Conservation (phyloP, 345 rosid species). For the Lepidium africanum region DNA sequence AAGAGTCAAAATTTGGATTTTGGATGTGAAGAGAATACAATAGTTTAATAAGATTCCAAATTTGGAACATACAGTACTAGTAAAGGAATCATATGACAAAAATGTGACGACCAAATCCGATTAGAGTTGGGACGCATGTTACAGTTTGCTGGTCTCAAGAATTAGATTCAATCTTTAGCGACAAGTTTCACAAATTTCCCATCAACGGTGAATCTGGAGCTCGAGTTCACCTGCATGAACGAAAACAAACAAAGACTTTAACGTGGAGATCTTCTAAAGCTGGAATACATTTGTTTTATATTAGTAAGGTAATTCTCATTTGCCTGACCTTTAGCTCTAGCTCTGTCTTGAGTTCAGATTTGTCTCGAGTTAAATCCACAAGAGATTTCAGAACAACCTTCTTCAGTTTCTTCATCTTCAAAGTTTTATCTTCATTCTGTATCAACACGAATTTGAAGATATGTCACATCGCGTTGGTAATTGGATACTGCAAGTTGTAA, state of each 20-base stretch:
- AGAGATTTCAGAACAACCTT: slow-evolving; percentile 47
- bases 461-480: neutral
- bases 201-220: slow-evolving; percentile 51
- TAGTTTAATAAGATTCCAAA: slow-evolving; percentile 2
- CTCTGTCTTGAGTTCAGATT: slow-evolving; percentile 30
- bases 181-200: slow-evolving; percentile 53
- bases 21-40: neutral
- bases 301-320: neutral
- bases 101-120: neutral
- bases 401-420: slow-evolving; percentile 70
- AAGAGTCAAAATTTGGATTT: neutral
- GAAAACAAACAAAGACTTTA: neutral
- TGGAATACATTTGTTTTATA: neutral
- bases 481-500: neutral
- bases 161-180: slow-evolving; percentile 32
- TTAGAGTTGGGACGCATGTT: neutral
- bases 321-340: slow-evolving; percentile 60
- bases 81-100: slow-evolving; percentile 15
- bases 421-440: slow-evolving; percentile 50
- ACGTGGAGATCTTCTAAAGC: neutral
- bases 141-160: neutral
- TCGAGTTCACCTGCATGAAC: slow-evolving; percentile 50
- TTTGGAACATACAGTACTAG: slow-evolving; percentile 7
- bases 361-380: slow-evolving; percentile 37
- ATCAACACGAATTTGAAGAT: neutral